Conservation (phyloP, 2,329 filamentous ascomycete species). For the Ampelomyces quisqualis region DNA sequence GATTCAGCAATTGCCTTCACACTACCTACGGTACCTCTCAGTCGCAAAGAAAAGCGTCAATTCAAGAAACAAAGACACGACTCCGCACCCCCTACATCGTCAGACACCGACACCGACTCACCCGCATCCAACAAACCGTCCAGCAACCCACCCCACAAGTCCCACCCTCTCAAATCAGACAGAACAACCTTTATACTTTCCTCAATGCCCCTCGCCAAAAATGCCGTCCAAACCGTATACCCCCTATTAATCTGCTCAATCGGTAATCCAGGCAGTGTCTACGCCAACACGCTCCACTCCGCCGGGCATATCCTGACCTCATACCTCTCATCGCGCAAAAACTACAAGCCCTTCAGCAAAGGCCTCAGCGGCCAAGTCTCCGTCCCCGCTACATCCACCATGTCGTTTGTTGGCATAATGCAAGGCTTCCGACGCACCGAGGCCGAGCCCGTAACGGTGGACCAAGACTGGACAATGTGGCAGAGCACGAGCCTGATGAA, state of each 20-base stretch:
- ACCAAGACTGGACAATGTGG: slow-evolving; percentile 62
- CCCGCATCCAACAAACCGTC: slow-evolving; percentile 11
- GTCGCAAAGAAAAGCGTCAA: slow-evolving; percentile 29
- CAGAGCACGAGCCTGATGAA: slow-evolving; percentile 85
- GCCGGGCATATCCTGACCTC: slow-evolving; percentile 79
- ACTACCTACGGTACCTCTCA: slow-evolving; percentile 10
- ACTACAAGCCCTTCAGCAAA: slow-evolving; percentile 34
- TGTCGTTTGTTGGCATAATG: slow-evolving; percentile 51
- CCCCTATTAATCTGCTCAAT: slow-evolving; percentile 79
- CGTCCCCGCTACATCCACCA: slow-evolving; percentile 25
- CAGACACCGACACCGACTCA: slow-evolving; percentile 23
- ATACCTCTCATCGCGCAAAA: slow-evolving; percentile 23
- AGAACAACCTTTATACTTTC: slow-evolving; percentile 2
- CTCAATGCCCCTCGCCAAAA: slow-evolving; percentile 21
- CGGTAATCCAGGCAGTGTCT: slow-evolving; percentile 71
- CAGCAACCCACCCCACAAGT: slow-evolving; percentile 19
- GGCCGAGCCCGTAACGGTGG: slow-evolving; percentile 12
- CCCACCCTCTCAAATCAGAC: slow-evolving; percentile 2
- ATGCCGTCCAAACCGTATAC: slow-evolving; percentile 24
- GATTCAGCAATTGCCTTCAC: slow-evolving; percentile 5
- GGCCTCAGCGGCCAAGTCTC: slow-evolving; percentile 35
- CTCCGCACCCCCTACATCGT: slow-evolving; percentile 17
- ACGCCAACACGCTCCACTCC: slow-evolving; percentile 78
- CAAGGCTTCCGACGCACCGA: slow-evolving; percentile 23
- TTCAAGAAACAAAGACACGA: slow-evolving; percentile 19